Evolutionary conservation across 2,329 filamentous ascomycete species (phyloP), one percentile per base, ranked within the genome.

Genomic region (Diaporthe destruens): DNA sequence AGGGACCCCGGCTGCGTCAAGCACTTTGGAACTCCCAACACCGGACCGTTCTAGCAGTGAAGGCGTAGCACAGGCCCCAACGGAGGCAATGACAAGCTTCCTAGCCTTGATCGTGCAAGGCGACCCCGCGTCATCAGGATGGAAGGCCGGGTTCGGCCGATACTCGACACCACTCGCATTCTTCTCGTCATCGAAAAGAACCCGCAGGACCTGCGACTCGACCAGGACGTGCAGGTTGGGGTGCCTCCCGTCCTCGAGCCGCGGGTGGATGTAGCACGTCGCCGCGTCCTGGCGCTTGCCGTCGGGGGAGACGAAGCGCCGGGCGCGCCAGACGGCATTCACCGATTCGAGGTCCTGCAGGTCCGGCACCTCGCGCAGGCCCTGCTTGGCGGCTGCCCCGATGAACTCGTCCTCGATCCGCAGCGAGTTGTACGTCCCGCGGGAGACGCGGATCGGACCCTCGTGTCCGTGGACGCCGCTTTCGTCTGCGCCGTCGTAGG

Each of bases 181-280:
- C 25, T 82, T 85, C 34, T 29, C 16, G 18, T 83, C 80, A 32
- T 87, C 84, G 71, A 88, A 86, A 2, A 87, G 69, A 18, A 88
- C 81, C 6, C 84, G 83, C 3, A 83, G 79, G 5, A 89, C 87
- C 75, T 87, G 85, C 16, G 85, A 82, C 74, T 90, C 83, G 0
- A 86, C 81, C 3, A 90, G 80, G 9, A 91, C 83, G 69, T 90
- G 86, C 0, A 91, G 82, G 66, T 89, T 88, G 0, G 85, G 84
- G 71, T 86, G 82, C 23, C 85, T 78, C 6, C 84, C 77, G 70
- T 83, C 82, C 66, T 86, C 80, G 0, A 89, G 79, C 49, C 85
- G 82, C 0, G 87, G 86, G 74, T 90, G 88, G 8, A 91, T 75
- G 72, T 89, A 91, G n/a, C 23, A 44, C 2, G 53, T 16, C 7